A percentile compares a stretch with the other conserved stretches of the same genome.
phyloP scores from a whole-genome alignment of 2,329 filamentous ascomycete species.

The Diplodia corticola region DNA sequence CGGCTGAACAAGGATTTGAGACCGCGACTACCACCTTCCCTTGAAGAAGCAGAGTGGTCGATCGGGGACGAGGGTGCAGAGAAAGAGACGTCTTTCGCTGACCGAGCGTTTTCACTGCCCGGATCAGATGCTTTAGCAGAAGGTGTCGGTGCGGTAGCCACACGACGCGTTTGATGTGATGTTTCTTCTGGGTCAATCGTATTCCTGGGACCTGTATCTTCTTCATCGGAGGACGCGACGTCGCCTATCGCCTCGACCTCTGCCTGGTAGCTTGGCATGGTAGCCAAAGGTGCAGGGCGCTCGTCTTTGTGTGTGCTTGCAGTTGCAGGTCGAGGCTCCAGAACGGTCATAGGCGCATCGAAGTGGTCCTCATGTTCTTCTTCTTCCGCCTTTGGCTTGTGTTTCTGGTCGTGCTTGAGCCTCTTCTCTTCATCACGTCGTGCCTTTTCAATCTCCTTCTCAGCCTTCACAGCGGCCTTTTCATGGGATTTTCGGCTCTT shows the following conservation, averaged over 20 bases:
- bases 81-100: not conserved
- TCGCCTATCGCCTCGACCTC: conserved; percentile 19
- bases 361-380: conserved; percentile 17
- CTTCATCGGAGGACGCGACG: conserved; percentile 16
- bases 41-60: not conserved
- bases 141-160: not conserved
- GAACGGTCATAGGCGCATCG: not conserved
- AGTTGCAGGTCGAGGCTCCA: conserved; percentile 8
- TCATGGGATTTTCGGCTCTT: conserved; percentile 54
- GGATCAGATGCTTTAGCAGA: not conserved
- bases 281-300: not conserved
- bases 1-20: conserved; percentile 42
- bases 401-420: conserved; percentile 53
- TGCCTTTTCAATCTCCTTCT: conserved; percentile 48
- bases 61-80: not conserved
- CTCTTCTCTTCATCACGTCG: conserved; percentile 57
- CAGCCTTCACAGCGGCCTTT: conserved; percentile 41
- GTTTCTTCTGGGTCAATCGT: conserved; percentile 28
- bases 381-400: conserved; percentile 43
- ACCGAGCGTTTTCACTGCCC: not conserved
- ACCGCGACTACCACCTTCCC: conserved; percentile 33
- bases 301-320: conserved; percentile 18
- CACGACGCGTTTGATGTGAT: conserved; percentile 16
- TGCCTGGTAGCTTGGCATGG: conserved; percentile 13
- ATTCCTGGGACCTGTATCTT: conserved; percentile 27